Evolutionary conservation across 1,284 basidiomycete genomes (phyloP), one percentile per base, ranked within the genome.

Genomic region (Ustilago xerochloae): DNA sequence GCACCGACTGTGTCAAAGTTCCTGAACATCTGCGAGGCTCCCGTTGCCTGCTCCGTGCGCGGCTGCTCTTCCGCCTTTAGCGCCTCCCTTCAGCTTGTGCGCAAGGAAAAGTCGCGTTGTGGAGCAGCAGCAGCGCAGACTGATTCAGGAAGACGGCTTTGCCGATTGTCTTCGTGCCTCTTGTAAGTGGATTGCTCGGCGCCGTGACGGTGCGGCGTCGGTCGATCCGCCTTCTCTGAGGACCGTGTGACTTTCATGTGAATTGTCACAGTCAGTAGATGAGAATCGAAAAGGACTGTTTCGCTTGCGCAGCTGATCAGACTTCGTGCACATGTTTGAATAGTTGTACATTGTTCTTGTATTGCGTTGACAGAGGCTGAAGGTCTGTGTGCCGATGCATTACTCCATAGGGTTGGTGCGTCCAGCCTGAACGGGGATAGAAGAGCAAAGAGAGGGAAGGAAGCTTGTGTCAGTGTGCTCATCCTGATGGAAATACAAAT

Each of bases 321-420:
- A n/a, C 12, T 18, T 18, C 12, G 8, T 16, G 35, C 18, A 38
- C 35, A 13, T 16, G 35, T 12, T 6, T 13, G 3, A 26, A 26
- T 10, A 24, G 3, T 43, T 24, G 20, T 6, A 43, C 8, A 24
- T 43, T 20, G 13, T 20, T 24, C 5, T 24, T 8, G 15, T 43
- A 4, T 52, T 20, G 50, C 35, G 28, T 51, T 41, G 29, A n/a
- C 13, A 18, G 24, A n/a, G 1, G 8, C 5, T 35, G 12, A 24
- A n/a, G n/a, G n/a, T n/a, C n/a, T n/a, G n/a, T n/a, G n/a, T n/a
- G n/a, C n/a, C n/a, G n/a, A n/a, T n/a, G n/a, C n/a, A n/a, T 56
- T 67, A 74, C 38, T 74, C 71, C 71, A 74, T 74, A 2, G 71
- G 71, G 33, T 74, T 74, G 3, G 71, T 74, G 16, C 71, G 62